Percentiles rank a stretch among this genome's conserved stretches.
Conservation (phyloP, 169 alveolate species). For the Plasmodium cynomolgi region DNA sequence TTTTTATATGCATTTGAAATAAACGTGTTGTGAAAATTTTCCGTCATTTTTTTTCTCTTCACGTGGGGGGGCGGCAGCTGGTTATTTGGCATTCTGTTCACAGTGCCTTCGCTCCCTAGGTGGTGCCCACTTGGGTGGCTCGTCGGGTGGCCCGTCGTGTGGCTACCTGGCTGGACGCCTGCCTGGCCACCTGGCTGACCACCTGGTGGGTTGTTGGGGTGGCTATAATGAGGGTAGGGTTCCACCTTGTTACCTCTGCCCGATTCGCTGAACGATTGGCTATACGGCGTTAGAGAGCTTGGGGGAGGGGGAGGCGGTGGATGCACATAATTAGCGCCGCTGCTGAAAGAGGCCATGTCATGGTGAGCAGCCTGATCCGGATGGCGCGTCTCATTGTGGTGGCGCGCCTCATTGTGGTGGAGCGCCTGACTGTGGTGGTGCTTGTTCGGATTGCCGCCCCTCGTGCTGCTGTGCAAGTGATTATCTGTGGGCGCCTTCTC, state of each 20-base stretch:
- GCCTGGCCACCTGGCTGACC: no score
- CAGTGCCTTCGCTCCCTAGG: no score
- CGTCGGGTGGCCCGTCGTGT: no score
- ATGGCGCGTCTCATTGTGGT: neutral
- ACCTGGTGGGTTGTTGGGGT: neutral
- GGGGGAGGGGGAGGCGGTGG: conserved; percentile 57
- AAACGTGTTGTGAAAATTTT: neutral
- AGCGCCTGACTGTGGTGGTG: neutral
- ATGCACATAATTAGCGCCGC: neutral
- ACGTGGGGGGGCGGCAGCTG: neutral
- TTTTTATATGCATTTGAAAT: neutral
- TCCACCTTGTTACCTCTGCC: neutral
- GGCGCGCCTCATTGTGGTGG: neutral
- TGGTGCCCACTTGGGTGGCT: no score
- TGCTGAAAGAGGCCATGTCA: neutral
- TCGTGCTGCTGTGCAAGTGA: neutral
- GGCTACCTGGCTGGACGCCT: no score
- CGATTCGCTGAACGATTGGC: neutral
- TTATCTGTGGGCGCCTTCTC: neutral
- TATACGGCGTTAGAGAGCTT: neutral
- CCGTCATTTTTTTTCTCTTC: neutral
- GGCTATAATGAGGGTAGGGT: neutral
- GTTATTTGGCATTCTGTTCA: neutral
- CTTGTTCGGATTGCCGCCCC: neutral
- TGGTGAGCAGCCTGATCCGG: neutral